Evolutionary conservation across 768 basidiomycete genomes (phyloP), one percentile per base, ranked within the genome.

Genomic region (Chalciporus piperatus): DNA sequence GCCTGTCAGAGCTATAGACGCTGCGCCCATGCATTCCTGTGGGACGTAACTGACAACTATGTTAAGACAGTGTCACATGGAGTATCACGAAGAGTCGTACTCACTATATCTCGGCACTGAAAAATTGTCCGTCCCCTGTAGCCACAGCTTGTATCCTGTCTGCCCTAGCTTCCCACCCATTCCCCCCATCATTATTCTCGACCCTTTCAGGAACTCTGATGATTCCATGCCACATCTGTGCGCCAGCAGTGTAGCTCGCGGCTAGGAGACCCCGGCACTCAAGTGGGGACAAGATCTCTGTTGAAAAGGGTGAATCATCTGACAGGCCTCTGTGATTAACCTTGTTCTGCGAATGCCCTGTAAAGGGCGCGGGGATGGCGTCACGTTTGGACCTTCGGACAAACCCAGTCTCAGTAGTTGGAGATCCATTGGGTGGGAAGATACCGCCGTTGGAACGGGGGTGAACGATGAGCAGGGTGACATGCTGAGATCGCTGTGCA

Each of bases 1-100:
- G 9, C 85, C 86, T 2, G 85, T 88, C 19, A 79, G 58, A 12
- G 72, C 57, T 30, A 88, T 67, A 23, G 79, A 66, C 0, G 81
- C 80, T 0, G 83, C 76, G 16, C 80, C 81, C 7, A 71, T 71
- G 38, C 58, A 66, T 32, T 47, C 55, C 33, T 47, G 54, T 14
- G 65, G 61, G 8, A 61, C 61, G 28, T 48, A 58, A 40, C 65
- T 66, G 43, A 37, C 7, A 13, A 41, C 47, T 19, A 35, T 12
- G 28, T 45, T 16, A 20, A 45, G 35, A 39, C 25, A 8, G 56
- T 22, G 37, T 16, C 41, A 52, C 48, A 6, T 39, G 3, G 10
- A 32, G 3, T 16, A 32, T 12, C 28, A 30, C 7, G 19, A 17
- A 19, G 1, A 33, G 27, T 39, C 19, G 35, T 39, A 61, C 61